These are phyloP conservation scores for Prototheca cutis DNA, from an alignment of 163 green algal genomes.

Conservation along the genomic window DNA sequence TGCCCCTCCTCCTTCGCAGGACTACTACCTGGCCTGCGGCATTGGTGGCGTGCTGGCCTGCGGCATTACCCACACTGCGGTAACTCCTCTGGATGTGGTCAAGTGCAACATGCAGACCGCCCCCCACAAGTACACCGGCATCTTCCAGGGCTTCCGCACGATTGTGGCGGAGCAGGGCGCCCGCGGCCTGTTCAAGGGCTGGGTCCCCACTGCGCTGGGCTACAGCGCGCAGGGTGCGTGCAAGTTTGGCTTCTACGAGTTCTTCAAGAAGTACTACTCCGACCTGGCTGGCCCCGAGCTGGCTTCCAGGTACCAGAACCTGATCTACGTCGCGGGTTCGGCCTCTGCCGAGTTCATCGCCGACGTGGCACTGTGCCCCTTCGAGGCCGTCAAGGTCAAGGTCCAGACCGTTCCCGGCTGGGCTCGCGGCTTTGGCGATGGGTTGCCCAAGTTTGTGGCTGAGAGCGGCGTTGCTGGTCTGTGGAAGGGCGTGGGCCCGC, in stretches of 20 bases:
- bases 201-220: constrained; percentile 76
- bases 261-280: constrained; percentile 64
- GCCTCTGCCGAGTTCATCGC: constrained; percentile 96
- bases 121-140: constrained; percentile 79
- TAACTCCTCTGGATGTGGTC: constrained; percentile 96
- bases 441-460: constrained; percentile 81
- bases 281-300: constrained; percentile 74
- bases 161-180: constrained; percentile 61
- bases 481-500: constrained; percentile 82
- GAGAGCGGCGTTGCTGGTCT: constrained; percentile 51
- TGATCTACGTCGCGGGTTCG: constrained; percentile 83
- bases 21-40: constrained; percentile 37
- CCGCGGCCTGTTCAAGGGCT: constrained; percentile 69
- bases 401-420: constrained; percentile 92
- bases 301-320: constrained; percentile 75
- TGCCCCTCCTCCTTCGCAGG: constrained; percentile 7
- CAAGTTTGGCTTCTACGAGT: constrained; percentile 65
- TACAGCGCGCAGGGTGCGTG: constrained; percentile 82
- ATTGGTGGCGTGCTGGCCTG: constrained; percentile 69
- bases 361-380: constrained; percentile 92
- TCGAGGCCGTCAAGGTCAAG: constrained; percentile 97
- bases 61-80: constrained; percentile 80
- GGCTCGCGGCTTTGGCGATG: constrained; percentile 76
- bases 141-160: constrained; percentile 67
- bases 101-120: constrained; percentile 97